Conservation (phyloP, 176 grass and related monocot species). For the Phoenix dactylifera region DNA sequence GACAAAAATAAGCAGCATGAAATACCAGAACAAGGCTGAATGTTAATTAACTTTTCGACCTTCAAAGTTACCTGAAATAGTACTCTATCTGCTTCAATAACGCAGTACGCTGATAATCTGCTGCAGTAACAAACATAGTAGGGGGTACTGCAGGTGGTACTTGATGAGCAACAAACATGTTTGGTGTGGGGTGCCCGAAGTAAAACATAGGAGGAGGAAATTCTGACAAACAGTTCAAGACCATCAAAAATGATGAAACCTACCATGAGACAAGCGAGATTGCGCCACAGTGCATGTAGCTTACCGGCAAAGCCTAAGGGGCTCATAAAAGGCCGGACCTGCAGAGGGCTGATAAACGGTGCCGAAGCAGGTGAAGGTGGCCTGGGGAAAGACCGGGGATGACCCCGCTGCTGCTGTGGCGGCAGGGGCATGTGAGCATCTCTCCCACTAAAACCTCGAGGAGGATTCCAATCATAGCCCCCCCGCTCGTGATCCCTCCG, state of each 20-base stretch:
- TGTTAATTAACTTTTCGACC: too few species aligned
- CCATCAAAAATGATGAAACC: slow-evolving; percentile 13
- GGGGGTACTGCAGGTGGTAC: slow-evolving; percentile 25
- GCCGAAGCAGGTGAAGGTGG: slow-evolving; percentile 17
- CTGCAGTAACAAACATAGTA: slow-evolving; percentile 1
- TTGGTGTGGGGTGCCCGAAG: slow-evolving; percentile 9
- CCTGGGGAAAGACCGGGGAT: slow-evolving; percentile 26
- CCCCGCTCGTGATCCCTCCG: slow-evolving; percentile 44
- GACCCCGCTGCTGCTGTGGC: slow-evolving; percentile 16
- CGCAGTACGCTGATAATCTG: slow-evolving; percentile 19
- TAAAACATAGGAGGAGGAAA: slow-evolving; percentile 26
- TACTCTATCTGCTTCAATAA: slow-evolving; percentile 64
- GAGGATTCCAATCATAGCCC: slow-evolving; percentile 18
- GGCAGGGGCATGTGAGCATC: slow-evolving; percentile 10
- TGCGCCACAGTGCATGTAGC: neutral
- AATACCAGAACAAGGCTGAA: too few species aligned
- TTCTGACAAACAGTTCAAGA: slow-evolving; percentile 17
- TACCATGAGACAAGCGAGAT: too few species aligned
- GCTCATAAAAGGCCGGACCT: slow-evolving; percentile 20
- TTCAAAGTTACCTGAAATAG: slow-evolving; percentile 63
- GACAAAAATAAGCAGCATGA: too few species aligned
- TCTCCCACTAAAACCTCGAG: slow-evolving; percentile 27
- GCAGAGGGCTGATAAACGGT: slow-evolving; percentile 24
- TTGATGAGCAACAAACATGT: slow-evolving; percentile 32
- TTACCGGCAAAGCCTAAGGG: slow-evolving; percentile 41